A percentile compares a stretch with the other conserved stretches of the same genome.
phyloP scores from a whole-genome alignment of 768 basidiomycete genomes.

The Serendipita indica region DNA sequence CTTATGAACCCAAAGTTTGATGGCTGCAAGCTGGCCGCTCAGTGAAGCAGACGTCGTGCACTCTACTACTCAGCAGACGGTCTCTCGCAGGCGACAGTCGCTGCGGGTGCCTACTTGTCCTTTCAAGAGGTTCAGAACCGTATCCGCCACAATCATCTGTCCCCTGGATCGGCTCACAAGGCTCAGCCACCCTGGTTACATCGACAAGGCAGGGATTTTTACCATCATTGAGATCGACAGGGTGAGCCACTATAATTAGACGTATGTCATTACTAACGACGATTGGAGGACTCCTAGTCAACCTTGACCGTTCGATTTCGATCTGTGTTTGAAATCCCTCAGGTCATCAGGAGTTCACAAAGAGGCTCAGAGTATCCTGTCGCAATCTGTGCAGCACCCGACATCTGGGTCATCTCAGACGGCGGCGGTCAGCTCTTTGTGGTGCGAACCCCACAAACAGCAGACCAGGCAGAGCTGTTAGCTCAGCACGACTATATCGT shows the following conservation, averaged over 20 bases:
- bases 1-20: constrained; percentile 75
- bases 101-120: constrained; percentile 37
- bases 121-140: constrained; percentile 75
- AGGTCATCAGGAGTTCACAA: constrained; percentile 25
- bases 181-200: constrained; percentile 39
- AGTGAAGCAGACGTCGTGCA: constrained; percentile 40
- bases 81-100: constrained; percentile 33
- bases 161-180: constrained; percentile 27
- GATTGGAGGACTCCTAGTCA: constrained; percentile 24
- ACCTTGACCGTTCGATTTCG: constrained; percentile 36
- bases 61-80: constrained; percentile 34
- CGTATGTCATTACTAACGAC: constrained; percentile 12
- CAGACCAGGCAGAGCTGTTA: constrained; percentile 19
- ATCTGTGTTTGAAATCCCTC: constrained; percentile 45
- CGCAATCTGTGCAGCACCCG: constrained; percentile 37
- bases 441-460: constrained; percentile 24
- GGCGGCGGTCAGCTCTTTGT: constrained; percentile 56
- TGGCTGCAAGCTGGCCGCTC: constrained; percentile 58
- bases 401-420: constrained; percentile 45
- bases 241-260: constrained; percentile 33
- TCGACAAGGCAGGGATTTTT: constrained; percentile 50
- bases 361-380: constrained; percentile 62
- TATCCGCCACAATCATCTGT: constrained; percentile 72
- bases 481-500: constrained; percentile 29
- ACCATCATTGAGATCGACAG: constrained; percentile 40